Conservation (phyloP, 2,329 filamentous ascomycete species). For the Macrophomina tecta region DNA sequence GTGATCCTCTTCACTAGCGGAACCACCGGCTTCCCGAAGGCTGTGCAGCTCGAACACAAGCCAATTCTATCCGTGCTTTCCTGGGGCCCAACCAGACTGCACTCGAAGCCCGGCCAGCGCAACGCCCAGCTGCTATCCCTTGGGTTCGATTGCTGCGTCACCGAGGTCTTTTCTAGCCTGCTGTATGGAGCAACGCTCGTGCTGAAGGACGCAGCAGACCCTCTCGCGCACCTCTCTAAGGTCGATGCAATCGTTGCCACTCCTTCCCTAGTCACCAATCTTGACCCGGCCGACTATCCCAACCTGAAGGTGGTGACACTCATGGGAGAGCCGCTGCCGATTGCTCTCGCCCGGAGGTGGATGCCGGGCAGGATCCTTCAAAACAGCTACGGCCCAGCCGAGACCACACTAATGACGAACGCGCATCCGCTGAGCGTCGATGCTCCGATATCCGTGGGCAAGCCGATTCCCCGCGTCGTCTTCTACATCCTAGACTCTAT, state of each 20-base stretch:
- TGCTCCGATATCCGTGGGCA: conserved; percentile 11
- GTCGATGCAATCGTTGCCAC: conserved; percentile 26
- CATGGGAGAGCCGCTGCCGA: conserved; percentile 25
- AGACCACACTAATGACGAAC: conserved; percentile 22
- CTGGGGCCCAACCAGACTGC: conserved; percentile 17
- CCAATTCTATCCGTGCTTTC: conserved; percentile 27
- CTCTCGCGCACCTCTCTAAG: conserved; percentile 21
- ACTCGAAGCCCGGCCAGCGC: conserved; percentile 24
- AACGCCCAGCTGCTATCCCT: conserved; percentile 28
- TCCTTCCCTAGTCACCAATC: conserved; percentile 22
- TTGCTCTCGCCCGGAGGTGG: conserved; percentile 24
- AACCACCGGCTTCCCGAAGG: conserved; percentile 27
- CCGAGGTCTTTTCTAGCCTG: conserved; percentile 27
- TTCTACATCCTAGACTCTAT: conserved; percentile 28
- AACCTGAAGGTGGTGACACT: conserved; percentile 22
- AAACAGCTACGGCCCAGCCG: conserved; percentile 27
- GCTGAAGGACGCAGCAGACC: conserved; percentile 27
- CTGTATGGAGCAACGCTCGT: conserved; percentile 29
- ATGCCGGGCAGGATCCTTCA: conserved; percentile 3
- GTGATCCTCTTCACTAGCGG: conserved; percentile 29
- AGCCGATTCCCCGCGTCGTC: conserved; percentile 18
- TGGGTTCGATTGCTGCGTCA: conserved; percentile 29
- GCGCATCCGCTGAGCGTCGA: conserved; percentile 4
- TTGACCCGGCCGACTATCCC: conserved; percentile 12
- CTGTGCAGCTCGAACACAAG: conserved; percentile 22